phyloP scores from a whole-genome alignment of 1,284 basidiomycete species.

The Vanrija sp. region DNA sequence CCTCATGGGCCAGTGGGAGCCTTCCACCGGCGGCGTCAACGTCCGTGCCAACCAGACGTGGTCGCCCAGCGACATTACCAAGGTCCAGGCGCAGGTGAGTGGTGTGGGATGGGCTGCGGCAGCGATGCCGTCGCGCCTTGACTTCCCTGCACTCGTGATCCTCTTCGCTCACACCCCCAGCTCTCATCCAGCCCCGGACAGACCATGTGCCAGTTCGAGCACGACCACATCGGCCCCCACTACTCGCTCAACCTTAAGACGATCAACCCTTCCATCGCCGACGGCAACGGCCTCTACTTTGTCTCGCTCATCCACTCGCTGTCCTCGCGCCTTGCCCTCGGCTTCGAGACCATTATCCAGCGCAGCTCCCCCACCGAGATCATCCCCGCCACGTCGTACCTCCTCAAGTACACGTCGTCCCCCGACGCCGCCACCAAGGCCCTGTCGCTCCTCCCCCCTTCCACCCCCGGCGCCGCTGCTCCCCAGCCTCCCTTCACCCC shows the following conservation, averaged over 20 bases:
- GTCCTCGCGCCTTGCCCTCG: conserved; percentile 83
- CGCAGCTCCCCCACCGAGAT: conserved; percentile 65
- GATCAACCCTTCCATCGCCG: conserved; percentile 85
- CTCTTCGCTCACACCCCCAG: conserved; percentile 18
- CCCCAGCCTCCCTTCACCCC: conserved; percentile 44
- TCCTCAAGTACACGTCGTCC: conserved; percentile 76
- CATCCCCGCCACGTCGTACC: conserved; percentile 76
- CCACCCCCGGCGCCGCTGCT: conserved; percentile 30
- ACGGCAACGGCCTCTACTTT: conserved; percentile 90
- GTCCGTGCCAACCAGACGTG: conserved; percentile 88
- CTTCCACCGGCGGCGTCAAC: conserved; percentile 81
- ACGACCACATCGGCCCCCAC: conserved; percentile 88
- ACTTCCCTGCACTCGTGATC: background rate
- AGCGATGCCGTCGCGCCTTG: background rate
- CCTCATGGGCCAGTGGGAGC: conserved; percentile 87
- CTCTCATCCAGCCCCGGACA: conserved; percentile 58
- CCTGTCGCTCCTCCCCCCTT: conserved; percentile 17
- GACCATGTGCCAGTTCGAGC: conserved; percentile 89
- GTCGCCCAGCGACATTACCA: conserved; percentile 73
- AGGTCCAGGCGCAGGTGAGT: conserved; percentile 82
- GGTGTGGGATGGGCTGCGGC: background rate
- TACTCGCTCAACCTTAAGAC: conserved; percentile 85
- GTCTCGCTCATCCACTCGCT: conserved; percentile 94
- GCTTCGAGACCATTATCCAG: conserved; percentile 86
- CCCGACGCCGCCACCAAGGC: conserved; percentile 48